Conservation (phyloP, 2,329 filamentous ascomycete species). For the Scorias spongiosa region DNA sequence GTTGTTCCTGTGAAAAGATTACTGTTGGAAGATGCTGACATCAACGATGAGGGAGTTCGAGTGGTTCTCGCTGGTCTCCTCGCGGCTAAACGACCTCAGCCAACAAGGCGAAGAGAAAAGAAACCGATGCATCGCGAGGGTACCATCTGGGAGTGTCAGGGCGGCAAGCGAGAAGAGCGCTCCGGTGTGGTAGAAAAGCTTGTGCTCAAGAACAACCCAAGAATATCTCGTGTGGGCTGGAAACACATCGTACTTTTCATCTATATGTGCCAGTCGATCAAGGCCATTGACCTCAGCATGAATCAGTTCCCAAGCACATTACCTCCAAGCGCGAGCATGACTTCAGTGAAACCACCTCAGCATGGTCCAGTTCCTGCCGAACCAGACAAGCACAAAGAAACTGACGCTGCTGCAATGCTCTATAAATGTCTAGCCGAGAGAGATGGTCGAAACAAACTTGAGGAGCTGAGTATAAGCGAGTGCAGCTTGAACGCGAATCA, state of each 20-base stretch:
- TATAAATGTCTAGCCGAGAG: conserved; percentile 63
- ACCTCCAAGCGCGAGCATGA: conserved; percentile 10
- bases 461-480: conserved; percentile 70
- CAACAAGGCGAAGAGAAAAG: conserved; percentile 13
- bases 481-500: conserved; percentile 58
- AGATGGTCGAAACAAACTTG: conserved; percentile 58
- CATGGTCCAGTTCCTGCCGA: conserved; percentile 10
- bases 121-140: conserved; percentile 15
- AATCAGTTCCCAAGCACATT: conserved; percentile 53
- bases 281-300: conserved; percentile 72
- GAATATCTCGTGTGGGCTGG: conserved; percentile 78
- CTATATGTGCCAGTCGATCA: conserved; percentile 76
- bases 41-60: conserved; percentile 74
- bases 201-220: conserved; percentile 74
- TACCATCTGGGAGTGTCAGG: neutral
- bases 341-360: conserved; percentile 7
- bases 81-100: conserved; percentile 54
- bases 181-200: conserved; percentile 74
- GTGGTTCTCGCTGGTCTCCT: conserved; percentile 76
- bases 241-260: conserved; percentile 79
- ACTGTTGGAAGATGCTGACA: conserved; percentile 69
- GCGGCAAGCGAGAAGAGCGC: conserved; percentile 22
- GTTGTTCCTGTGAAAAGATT: conserved; percentile 82
- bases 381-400: conserved; percentile 13
- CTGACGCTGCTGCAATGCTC: conserved; percentile 50